Evolutionary conservation across 345 rosid species (phyloP).

Genomic region (Ceriops zippeliana): DNA sequence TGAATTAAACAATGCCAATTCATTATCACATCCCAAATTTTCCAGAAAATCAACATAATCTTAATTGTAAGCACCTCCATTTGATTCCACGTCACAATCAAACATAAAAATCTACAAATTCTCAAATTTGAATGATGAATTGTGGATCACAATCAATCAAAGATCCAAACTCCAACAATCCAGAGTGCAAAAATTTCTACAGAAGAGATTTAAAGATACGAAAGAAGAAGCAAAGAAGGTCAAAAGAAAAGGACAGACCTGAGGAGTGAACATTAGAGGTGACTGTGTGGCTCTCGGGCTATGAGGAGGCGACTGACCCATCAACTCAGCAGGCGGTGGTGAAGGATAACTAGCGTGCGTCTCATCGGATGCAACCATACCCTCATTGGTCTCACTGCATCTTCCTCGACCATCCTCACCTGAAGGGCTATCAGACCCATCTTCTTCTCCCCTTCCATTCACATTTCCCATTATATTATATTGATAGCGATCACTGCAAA

Average conservation of each 20-base stretch:
- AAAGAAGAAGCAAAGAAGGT: neutral
- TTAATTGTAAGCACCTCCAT: neutral
- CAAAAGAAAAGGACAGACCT: conserved; percentile 39
- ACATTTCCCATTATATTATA: conserved; percentile 73
- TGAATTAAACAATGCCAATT: neutral
- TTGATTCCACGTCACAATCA: neutral
- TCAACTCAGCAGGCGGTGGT: conserved; percentile 47
- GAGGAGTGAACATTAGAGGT: conserved; percentile 94
- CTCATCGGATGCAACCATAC: conserved; percentile 47
- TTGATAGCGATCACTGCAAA: conserved; percentile 1
- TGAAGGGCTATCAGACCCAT: conserved; percentile 56
- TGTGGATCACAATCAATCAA: neutral
- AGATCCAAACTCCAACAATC: neutral
- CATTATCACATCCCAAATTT: neutral
- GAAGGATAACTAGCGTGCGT: conserved; percentile 11
- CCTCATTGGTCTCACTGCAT: conserved; percentile 28
- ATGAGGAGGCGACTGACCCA: conserved; percentile 95
- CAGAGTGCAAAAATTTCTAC: neutral
- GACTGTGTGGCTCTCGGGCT: conserved; percentile 78
- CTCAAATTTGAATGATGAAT: neutral
- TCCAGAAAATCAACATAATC: neutral
- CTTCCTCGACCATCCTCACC: conserved; percentile 13
- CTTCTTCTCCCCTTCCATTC: conserved; percentile 77
- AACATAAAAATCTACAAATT: neutral
- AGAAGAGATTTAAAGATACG: neutral